phyloP scores from a whole-genome alignment of 1,284 basidiomycete species.

The Sanguinoderma infundibulare region DNA sequence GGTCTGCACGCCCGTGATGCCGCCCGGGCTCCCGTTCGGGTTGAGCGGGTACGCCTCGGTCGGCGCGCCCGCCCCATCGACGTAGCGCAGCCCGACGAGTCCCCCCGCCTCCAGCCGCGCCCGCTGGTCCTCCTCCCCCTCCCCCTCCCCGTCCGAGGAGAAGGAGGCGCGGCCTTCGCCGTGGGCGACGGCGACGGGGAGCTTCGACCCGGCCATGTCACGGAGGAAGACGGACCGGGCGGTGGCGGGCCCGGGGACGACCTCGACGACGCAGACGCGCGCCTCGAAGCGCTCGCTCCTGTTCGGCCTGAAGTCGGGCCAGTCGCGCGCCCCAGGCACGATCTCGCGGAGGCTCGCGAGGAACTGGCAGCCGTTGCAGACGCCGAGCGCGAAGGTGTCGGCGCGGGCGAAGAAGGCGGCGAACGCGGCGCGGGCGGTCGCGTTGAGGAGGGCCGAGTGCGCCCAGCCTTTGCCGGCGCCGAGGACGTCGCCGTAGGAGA shows the following conservation, averaged over 20 bases:
- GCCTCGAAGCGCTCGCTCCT: slow-evolving; percentile 91
- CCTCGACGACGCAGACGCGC: slow-evolving; percentile 81
- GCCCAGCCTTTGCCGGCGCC: slow-evolving; percentile 99
- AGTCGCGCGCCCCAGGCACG: slow-evolving; percentile 84
- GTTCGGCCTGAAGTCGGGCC: slow-evolving; percentile 95
- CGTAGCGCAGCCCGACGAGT: slow-evolving; percentile 76
- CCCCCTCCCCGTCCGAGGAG: slow-evolving; percentile 35
- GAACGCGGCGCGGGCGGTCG: slow-evolving; percentile 78
- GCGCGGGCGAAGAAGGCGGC: slow-evolving; percentile 78
- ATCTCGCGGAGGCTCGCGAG: slow-evolving; percentile 87
- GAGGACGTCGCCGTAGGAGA: slow-evolving; percentile 98
- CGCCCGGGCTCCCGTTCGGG: slow-evolving; percentile 91
- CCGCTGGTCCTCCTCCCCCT: slow-evolving; percentile 42
- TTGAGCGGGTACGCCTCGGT: slow-evolving; percentile 90
- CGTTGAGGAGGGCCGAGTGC: slow-evolving; percentile 87
- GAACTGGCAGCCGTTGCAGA: slow-evolving; percentile 99
- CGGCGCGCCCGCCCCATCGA: slow-evolving; percentile 68
- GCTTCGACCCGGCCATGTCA: slow-evolving; percentile 84
- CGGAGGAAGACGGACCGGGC: slow-evolving; percentile 82
- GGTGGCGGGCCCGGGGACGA: slow-evolving; percentile 63
- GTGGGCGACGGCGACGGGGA: slow-evolving; percentile 96
- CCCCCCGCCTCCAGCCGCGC: slow-evolving; percentile 50
- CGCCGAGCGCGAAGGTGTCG: slow-evolving; percentile 89
- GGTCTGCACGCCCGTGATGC: slow-evolving; percentile 90
- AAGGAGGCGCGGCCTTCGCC: slow-evolving; percentile 93